A percentile compares a stretch with the other conserved stretches of the same genome.
These are phyloP conservation scores for Microbotryum silenes-acaulis DNA, from an alignment of 1,284 basidiomycete species.

Conservation along the genomic window DNA sequence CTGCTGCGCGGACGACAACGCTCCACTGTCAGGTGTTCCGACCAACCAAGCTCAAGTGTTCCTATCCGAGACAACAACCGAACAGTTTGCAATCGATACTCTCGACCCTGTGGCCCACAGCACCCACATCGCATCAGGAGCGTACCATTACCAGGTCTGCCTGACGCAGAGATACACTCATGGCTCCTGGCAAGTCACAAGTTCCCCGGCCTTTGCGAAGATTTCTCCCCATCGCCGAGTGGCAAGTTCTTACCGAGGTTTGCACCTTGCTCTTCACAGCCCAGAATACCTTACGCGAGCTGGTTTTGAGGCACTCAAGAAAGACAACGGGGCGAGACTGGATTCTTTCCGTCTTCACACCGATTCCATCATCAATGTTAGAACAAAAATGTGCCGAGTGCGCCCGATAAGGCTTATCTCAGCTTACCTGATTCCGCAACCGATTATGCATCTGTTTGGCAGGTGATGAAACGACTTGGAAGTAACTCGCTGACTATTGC, in stretches of 20 bases:
- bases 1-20: not conserved
- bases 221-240: not conserved
- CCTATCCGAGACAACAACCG: slow-evolving; percentile 55
- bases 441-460: slow-evolving; percentile 43
- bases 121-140: slow-evolving; percentile 47
- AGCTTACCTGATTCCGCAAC: slow-evolving; percentile 18
- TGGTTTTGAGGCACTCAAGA: slow-evolving; percentile 56
- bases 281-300: slow-evolving; percentile 63
- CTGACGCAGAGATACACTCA: slow-evolving; percentile 28
- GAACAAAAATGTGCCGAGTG: slow-evolving; percentile 34
- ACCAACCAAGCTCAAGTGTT: slow-evolving; percentile 57
- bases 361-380: slow-evolving; percentile 63
- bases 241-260: not conserved
- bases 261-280: slow-evolving; percentile 41
- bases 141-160: slow-evolving; percentile 59
- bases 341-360: slow-evolving; percentile 69
- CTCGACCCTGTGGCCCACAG: slow-evolving; percentile 56
- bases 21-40: slow-evolving; percentile 45
- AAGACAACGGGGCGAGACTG: slow-evolving; percentile 48
- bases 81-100: slow-evolving; percentile 47
- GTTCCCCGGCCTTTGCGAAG: not conserved
- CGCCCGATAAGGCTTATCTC: not conserved
- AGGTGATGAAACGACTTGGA: slow-evolving; percentile 46
- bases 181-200: slow-evolving; percentile 15
- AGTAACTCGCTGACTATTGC: slow-evolving; percentile 54